Base-by-base conservation (phyloP, 1,284 basidiomycete genomes). In the Papiliotrema terrestris region DNA sequence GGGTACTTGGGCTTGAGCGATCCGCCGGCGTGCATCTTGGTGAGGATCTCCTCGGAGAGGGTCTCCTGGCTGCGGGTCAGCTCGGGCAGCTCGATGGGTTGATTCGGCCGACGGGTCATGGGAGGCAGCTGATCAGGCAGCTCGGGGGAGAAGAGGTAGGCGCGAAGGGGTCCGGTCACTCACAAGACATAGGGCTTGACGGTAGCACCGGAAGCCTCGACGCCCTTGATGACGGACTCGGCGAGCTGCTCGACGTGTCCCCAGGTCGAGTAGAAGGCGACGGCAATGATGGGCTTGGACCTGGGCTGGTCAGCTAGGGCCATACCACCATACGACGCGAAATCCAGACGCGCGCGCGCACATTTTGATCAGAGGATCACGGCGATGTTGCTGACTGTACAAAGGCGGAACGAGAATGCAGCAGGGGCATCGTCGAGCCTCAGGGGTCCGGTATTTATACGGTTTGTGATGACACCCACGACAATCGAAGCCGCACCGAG, bases 201-300 rank as follows among this genome's bases (percentile, higher is more conserved):
- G 11, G 74, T 76, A 38, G 89, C 92, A 43, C 91, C 92, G 26
- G 86, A 82, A 9, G 75, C 69, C 71, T 84, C 83, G 64, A 89
- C 77, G 59, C 91, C 91, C 35, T 74, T 78, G 78, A 88, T 88
- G 65, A 88, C 83, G 52, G 83, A 75, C 76, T 93, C 87, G 51
- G 91, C 89, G 74, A 96, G 86, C 85, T 74, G 63, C 63, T 80
- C 81, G 72, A 91, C 83, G 77, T 92, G 90, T 63, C 88, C 88
- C 72, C 88, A 91, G 77, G 88, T 82, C 55, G 85, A 80, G 81
- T 92, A 92, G 80, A 89, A 86, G 67, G 89, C 76, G 67, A 92
- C 89, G 55, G 86, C 89, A 69, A 89, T 80, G 69, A 83, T 84
- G 47, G 87, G 85, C 57, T 68, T 61, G 52, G 49, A 51, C 49